phyloP scores from a whole-genome alignment of 164 flowering plant genomes.

The Pachysandra terminalis region DNA sequence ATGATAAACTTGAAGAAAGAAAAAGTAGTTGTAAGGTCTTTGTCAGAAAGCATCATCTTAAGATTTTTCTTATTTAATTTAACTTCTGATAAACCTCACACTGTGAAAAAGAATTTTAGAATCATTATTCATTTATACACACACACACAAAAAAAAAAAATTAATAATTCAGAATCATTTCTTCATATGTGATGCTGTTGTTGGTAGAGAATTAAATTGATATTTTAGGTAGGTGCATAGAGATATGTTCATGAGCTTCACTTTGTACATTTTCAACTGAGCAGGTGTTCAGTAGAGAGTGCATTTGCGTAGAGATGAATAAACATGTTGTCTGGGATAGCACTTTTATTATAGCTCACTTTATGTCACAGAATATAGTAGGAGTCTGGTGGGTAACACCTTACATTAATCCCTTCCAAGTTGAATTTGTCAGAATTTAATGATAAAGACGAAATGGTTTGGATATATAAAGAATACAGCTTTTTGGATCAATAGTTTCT shows the following conservation, averaged over 20 bases:
- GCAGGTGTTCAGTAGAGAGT: background rate
- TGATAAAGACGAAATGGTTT: too few relatives aligned
- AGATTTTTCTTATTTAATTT: background rate
- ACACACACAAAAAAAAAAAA: too few relatives aligned
- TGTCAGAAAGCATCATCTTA: background rate
- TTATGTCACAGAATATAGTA: too few relatives aligned
- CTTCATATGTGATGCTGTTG: background rate
- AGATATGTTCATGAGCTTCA: too few relatives aligned
- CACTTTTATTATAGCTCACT: too few relatives aligned
- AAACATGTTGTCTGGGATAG: too few relatives aligned
- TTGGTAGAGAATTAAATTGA: background rate
- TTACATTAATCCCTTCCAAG: background rate
- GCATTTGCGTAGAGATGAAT: too few relatives aligned
- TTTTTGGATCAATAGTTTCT: background rate
- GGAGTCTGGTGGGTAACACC: too few relatives aligned
- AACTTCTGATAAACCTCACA: background rate
- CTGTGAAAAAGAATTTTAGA: background rate
- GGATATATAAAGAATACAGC: background rate
- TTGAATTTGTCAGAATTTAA: background rate
- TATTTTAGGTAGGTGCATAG: background rate
- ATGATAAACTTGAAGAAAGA: background rate
- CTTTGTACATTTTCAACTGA: too few relatives aligned
- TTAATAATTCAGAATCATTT: background rate
- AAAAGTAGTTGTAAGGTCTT: background rate
- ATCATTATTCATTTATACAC: too few relatives aligned